These are phyloP conservation scores for Elaeagnus macrophylla DNA, from an alignment of 306 rosid genomes.

Conservation along the genomic window DNA sequence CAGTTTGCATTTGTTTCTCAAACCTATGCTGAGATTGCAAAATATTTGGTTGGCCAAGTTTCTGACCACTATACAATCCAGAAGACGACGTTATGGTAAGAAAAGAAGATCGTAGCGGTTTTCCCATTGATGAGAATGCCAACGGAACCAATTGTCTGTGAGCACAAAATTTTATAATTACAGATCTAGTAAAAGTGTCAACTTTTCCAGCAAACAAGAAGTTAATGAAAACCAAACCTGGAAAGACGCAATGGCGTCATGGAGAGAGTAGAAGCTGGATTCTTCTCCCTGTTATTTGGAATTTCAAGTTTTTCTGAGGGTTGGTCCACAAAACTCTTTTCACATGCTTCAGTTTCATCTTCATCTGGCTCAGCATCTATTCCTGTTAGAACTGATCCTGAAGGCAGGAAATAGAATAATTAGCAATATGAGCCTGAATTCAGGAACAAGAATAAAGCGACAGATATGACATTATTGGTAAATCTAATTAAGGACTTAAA, in stretches of 20 bases:
- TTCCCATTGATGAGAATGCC: neutral
- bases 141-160: conserved; percentile 9
- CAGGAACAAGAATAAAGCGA: too few relatives aligned
- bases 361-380: conserved; percentile 53
- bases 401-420: neutral
- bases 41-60: neutral
- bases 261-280: conserved; percentile 36
- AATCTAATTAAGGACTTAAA: neutral
- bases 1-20: conserved; percentile 7
- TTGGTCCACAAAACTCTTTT: conserved; percentile 37
- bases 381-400: conserved; percentile 43
- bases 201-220: neutral
- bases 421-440: too few relatives aligned
- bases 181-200: neutral
- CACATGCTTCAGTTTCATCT: conserved; percentile 58
- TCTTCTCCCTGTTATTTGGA: conserved; percentile 43
- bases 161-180: neutral
- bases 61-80: conserved; percentile 8
- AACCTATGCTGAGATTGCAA: neutral
- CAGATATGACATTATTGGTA: too few relatives aligned
- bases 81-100: conserved; percentile 5
- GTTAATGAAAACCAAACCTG: conserved; percentile 35
- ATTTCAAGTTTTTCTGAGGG: too few relatives aligned
- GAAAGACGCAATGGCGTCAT: conserved; percentile 48
- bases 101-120: neutral